Base-by-base conservation (phyloP, 257 asterid species). In the Coffea canephora region DNA sequence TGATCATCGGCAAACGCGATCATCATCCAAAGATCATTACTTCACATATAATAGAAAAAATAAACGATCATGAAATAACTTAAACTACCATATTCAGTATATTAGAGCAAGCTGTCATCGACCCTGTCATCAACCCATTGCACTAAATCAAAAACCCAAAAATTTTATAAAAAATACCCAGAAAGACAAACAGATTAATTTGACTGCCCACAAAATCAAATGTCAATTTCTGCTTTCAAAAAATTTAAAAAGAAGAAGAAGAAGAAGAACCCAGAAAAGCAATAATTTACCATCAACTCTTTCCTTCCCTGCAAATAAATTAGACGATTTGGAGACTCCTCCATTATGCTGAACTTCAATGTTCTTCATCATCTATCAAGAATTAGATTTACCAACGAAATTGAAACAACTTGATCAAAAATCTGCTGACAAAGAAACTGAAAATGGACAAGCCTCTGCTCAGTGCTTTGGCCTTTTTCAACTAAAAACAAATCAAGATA, bases 361-460 rank as follows among this genome's bases (percentile, higher is more conserved):
- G 54, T 46, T n/a, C 71, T 78, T 78, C 77, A 78, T 46, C 82
- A 6, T 39, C 76, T 69, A 64, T 50, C 65, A n/a, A 45, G 55
- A 27, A 27, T 27, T 31, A 1, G 11, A 4, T 8, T 4, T 8
- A 16, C 18, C 21, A 0, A 27, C 16, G 9, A 0, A 67, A 11
- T 27, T 6, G 46, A 41, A 25, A 59, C 25, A 52, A 31, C 34
- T 39, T 34, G 77, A 74, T 54, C 77, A 74, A 41, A 36, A 31
- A 74, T 52, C 39, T 16, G 27, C 11, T 14, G 49, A 36, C 31
- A 62, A 54, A 52, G 77, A 52, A 52, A 73, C 55, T 57, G 77
- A 74, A 74, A 74, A 49, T 55, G 77, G 55, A 74, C 11, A 50
- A 50, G 55, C 11, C 77, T 54, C 64, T 73, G 18, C 4, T 12